These are phyloP conservation scores for Cerioporus squamosus DNA, from an alignment of 1,284 basidiomycete genomes.

Conservation along the genomic window DNA sequence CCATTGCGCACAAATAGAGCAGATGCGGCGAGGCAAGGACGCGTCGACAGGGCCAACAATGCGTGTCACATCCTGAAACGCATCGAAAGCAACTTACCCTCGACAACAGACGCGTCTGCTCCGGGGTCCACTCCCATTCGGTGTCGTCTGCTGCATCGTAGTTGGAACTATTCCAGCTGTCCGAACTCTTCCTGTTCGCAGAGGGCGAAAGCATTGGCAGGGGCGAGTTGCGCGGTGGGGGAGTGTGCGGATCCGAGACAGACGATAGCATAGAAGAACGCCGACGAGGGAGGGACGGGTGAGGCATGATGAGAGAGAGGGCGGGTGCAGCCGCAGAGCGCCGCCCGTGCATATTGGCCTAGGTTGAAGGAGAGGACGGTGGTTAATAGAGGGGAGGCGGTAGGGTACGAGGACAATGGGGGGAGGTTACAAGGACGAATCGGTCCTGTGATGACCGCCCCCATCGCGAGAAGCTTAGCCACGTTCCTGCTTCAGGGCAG, in stretches of 20 bases:
- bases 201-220: slow-evolving; percentile 46
- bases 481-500: slow-evolving; percentile 38
- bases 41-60: not conserved
- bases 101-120: slow-evolving; percentile 66
- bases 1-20: slow-evolving; percentile 6
- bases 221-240: slow-evolving; percentile 41
- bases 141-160: slow-evolving; percentile 60
- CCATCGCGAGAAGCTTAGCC: slow-evolving; percentile 26
- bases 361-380: slow-evolving; percentile 35
- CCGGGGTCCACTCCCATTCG: slow-evolving; percentile 73
- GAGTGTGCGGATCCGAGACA: slow-evolving; percentile 40
- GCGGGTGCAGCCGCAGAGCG: slow-evolving; percentile 36
- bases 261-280: slow-evolving; percentile 36
- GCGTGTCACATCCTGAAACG: slow-evolving; percentile 3
- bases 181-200: slow-evolving; percentile 70
- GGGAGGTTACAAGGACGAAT: slow-evolving; percentile 25
- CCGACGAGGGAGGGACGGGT: slow-evolving; percentile 37
- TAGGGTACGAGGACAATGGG: slow-evolving; percentile 38
- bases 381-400: slow-evolving; percentile 27
- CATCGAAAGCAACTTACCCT: slow-evolving; percentile 51
- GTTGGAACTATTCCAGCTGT: slow-evolving; percentile 83
- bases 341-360: slow-evolving; percentile 39
- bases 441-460: slow-evolving; percentile 24
- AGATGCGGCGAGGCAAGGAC: slow-evolving; percentile 3
- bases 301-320: slow-evolving; percentile 42